Conservation (phyloP, 192 early-diverging fungal species). For the Powellomyces hirtus region DNA sequence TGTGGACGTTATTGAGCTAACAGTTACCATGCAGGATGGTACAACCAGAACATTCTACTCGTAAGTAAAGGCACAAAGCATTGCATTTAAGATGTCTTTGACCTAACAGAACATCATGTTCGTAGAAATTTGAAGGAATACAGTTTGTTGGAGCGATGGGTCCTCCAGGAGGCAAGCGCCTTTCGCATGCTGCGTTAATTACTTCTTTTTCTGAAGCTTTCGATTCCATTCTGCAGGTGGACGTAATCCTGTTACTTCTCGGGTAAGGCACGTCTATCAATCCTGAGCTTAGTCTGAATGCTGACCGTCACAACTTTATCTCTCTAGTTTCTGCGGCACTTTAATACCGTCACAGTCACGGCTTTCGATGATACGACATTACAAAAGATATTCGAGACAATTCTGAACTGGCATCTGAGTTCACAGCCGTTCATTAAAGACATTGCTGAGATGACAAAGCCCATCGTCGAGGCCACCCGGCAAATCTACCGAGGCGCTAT, state of each 20-base stretch:
- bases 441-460: slow-evolving; percentile 35
- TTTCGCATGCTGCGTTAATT: neutral
- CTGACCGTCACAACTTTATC: too few relatives aligned
- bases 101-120: too few relatives aligned
- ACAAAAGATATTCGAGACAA: slow-evolving; percentile 51
- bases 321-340: slow-evolving; percentile 58
- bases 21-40: slow-evolving; percentile 45
- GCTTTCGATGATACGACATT: slow-evolving; percentile 56
- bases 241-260: slow-evolving; percentile 51
- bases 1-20: neutral
- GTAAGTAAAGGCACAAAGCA: too few relatives aligned
- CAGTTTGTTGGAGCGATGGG: slow-evolving; percentile 64
- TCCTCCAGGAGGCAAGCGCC: slow-evolving; percentile 59
- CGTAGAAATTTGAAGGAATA: slow-evolving; percentile 57
- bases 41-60: slow-evolving; percentile 42
- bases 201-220: neutral
- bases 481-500: slow-evolving; percentile 54
- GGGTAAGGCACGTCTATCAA: too few relatives aligned
- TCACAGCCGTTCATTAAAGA: slow-evolving; percentile 45
- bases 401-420: slow-evolving; percentile 58
- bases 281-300: too few relatives aligned
- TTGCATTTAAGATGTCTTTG: neutral
- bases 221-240: too few relatives aligned
- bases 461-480: slow-evolving; percentile 48
- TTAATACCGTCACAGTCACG: slow-evolving; percentile 55